These are phyloP conservation scores for Flaveria sonorensis DNA, from an alignment of 129 eudicot species.

Conservation along the genomic window DNA sequence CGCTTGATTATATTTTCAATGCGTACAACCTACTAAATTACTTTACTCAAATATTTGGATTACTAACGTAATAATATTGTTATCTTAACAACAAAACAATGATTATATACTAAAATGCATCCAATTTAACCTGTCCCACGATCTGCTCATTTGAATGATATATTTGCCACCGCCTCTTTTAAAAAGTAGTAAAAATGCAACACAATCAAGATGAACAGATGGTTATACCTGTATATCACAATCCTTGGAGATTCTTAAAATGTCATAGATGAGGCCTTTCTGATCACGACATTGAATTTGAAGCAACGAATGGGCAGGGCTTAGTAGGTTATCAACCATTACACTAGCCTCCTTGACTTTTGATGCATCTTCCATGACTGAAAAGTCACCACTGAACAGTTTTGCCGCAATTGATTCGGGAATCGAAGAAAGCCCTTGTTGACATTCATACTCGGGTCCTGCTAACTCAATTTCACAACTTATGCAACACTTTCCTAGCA, in stretches of 20 bases:
- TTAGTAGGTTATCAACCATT: slow-evolving; percentile 60
- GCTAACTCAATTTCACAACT: slow-evolving; percentile 84
- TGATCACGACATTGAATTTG: slow-evolving; percentile 80
- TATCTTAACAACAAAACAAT: not conserved
- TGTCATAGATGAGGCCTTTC: slow-evolving; percentile 83
- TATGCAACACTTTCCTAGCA: slow-evolving; percentile 77
- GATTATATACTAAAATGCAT: not conserved
- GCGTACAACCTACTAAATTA: no score
- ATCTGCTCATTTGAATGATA: not conserved
- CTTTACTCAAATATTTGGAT: no score
- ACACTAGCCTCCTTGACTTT: slow-evolving; percentile 53
- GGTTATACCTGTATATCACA: slow-evolving; percentile 61
- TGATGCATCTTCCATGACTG: slow-evolving; percentile 41
- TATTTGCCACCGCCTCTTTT: not conserved
- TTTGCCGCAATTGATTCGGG: slow-evolving; percentile 58
- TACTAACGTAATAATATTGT: no score
- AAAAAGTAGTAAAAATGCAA: not conserved
- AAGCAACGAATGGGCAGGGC: slow-evolving; percentile 82
- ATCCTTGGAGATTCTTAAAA: slow-evolving; percentile 72
- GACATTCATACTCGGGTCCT: slow-evolving; percentile 69
- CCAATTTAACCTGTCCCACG: not conserved
- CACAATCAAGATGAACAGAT: not conserved
- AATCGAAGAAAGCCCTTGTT: slow-evolving; percentile 57
- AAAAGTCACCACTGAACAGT: slow-evolving; percentile 52
- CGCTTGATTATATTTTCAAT: not conserved